Percentiles rank a stretch among this genome's conserved stretches.
These are phyloP conservation scores for Arabis alpina DNA, from an alignment of 345 rosid species.

Conservation along the genomic window DNA sequence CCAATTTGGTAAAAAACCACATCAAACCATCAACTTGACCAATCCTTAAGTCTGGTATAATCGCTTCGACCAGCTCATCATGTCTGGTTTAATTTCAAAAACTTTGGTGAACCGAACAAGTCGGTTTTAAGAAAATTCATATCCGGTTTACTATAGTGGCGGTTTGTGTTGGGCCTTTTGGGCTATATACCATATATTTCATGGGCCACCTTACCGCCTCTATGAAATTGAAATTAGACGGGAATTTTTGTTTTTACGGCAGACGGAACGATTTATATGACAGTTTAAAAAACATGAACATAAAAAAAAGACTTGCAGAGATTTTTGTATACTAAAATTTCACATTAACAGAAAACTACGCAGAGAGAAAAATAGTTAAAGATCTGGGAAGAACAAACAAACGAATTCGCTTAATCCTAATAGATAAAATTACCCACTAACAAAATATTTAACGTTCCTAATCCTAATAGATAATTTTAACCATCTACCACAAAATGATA, in stretches of 20 bases:
- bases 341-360: slow-evolving; percentile 18
- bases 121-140: neutral
- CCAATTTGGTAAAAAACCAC: no score
- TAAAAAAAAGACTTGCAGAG: no score
- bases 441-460: slow-evolving; percentile 35
- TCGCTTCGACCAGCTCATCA: neutral
- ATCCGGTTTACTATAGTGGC: no score
- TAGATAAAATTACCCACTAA: slow-evolving; percentile 15
- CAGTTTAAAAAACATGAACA: no score
- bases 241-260: no score
- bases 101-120: neutral
- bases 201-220: no score
- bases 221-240: no score
- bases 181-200: no score
- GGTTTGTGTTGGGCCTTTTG: no score
- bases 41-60: neutral
- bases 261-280: no score
- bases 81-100: neutral
- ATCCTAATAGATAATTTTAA: slow-evolving; percentile 26
- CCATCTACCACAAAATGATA: slow-evolving; percentile 33
- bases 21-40: neutral
- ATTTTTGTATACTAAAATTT: neutral
- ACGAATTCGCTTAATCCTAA: slow-evolving; percentile 33
- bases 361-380: neutral
- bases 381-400: slow-evolving; percentile 33